Conservation (phyloP, 192 early-diverging fungal species). For the Coemansia sp. region DNA sequence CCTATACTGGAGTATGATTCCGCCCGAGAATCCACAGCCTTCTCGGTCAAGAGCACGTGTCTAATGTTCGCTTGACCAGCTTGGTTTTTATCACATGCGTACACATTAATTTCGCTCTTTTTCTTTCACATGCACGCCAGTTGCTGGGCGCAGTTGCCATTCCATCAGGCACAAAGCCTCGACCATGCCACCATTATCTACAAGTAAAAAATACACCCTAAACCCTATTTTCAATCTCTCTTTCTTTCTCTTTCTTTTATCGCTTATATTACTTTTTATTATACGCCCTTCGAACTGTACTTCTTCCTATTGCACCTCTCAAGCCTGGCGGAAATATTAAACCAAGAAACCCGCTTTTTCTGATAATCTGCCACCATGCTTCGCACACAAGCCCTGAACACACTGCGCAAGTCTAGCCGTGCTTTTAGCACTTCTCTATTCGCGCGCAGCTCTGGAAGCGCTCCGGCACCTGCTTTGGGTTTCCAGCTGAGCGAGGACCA, state of each 20-base stretch:
- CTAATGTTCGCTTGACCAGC: neutral
- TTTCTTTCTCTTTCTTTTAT: neutral
- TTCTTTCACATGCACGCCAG: neutral
- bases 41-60: neutral
- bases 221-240: neutral
- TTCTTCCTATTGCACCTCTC: too few relatives aligned
- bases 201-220: neutral
- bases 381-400: slow-evolving; percentile 22
- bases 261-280: neutral
- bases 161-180: too few relatives aligned
- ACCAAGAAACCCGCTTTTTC: neutral
- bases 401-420: slow-evolving; percentile 32
- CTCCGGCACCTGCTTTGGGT: slow-evolving; percentile 26
- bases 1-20: neutral
- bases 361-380: slow-evolving; percentile 26
- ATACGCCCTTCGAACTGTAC: too few relatives aligned
- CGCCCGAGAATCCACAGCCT: neutral
- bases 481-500: slow-evolving; percentile 84
- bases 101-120: neutral
- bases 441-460: slow-evolving; percentile 17
- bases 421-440: slow-evolving; percentile 34
- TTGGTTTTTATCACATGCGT: neutral
- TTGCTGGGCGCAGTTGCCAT: neutral
- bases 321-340: too few relatives aligned
- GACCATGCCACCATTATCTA: too few relatives aligned